A percentile compares a stretch with the other conserved stretches of the same genome.
phyloP scores from a whole-genome alignment of 225 moss, liverwort and hornwort genomes.

The Polytrichum formosum region DNA sequence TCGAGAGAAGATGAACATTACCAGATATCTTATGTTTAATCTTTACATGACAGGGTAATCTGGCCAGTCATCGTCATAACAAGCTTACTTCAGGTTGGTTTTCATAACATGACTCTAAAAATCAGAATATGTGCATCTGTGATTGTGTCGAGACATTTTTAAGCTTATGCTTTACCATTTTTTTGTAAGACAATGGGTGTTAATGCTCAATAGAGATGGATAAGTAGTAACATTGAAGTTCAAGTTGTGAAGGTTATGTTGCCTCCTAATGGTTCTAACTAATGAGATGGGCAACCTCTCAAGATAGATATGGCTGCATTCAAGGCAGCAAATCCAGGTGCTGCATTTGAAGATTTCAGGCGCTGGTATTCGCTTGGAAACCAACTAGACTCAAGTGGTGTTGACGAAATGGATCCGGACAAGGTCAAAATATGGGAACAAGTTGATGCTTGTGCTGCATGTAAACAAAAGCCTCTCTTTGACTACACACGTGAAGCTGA shows the following conservation, averaged over 20 bases:
- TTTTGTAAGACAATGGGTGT: no score
- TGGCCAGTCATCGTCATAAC: constrained; percentile 55
- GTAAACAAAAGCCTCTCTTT: constrained; percentile 81
- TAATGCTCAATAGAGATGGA: no score
- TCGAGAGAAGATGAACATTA: no score
- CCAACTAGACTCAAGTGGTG: constrained; percentile 47
- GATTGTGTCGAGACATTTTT: no score
- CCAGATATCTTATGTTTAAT: no score
- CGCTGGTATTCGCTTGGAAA: constrained; percentile 81
- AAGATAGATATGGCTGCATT: constrained; percentile 86
- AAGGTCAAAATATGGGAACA: constrained; percentile 79
- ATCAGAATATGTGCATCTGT: no score
- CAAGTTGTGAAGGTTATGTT: background rate
- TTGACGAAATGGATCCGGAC: constrained; percentile 47
- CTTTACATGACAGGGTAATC: no score
- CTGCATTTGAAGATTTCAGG: constrained; percentile 80
- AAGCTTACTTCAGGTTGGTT: constrained; percentile 78
- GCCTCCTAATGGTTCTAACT: background rate
- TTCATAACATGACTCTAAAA: constrained; percentile 8
- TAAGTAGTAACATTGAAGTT: no score
- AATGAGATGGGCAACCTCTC: background rate
- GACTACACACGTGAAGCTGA: constrained; percentile 85
- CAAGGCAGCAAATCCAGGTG: constrained; percentile 92
- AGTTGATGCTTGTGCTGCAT: constrained; percentile 57
- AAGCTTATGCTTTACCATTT: no score